Evolutionary conservation across 331 rosid genomes (phyloP).

Genomic region (Phaseolus coccineus): DNA sequence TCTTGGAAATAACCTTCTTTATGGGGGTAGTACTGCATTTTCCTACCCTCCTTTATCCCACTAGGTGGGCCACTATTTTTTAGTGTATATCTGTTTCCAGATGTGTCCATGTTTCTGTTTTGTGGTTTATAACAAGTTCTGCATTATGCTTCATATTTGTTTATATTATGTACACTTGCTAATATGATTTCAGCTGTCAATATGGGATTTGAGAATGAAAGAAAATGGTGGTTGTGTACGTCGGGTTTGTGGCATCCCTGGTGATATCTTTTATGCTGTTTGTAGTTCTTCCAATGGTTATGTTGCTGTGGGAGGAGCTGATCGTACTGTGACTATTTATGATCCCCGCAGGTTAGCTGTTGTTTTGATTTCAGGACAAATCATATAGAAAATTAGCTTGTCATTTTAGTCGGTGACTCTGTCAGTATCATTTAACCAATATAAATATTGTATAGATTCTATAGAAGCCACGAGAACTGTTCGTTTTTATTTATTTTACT

Average conservation of each 20-base stretch:
- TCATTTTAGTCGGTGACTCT: constrained; percentile 21
- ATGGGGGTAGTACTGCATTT: background rate
- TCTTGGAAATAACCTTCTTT: background rate
- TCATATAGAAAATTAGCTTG: constrained; percentile 31
- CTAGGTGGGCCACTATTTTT: background rate
- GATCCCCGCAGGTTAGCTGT: constrained; percentile 89
- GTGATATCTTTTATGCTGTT: constrained; percentile 75
- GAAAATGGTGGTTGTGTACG: constrained; percentile 88
- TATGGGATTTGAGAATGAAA: constrained; percentile 94
- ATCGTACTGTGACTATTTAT: constrained; percentile 84
- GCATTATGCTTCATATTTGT: constrained; percentile 32
- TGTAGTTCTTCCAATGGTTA: constrained; percentile 77
- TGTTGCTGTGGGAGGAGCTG: constrained; percentile 88
- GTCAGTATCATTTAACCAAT: constrained; percentile 10
- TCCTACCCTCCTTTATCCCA: background rate
- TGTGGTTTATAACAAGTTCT: constrained; percentile 33
- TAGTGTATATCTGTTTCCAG: background rate
- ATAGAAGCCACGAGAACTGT: constrained; percentile 17
- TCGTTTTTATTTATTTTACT: constrained; percentile 18
- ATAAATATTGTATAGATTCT: background rate
- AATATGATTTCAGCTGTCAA: constrained; percentile 62
- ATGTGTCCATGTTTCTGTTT: background rate
- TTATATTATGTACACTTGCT: constrained; percentile 32
- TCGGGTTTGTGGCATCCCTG: constrained; percentile 75
- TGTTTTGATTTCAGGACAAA: constrained; percentile 28